phyloP scores from a whole-genome alignment of 208 protist species.

The Angomonas ambiguus region DNA sequence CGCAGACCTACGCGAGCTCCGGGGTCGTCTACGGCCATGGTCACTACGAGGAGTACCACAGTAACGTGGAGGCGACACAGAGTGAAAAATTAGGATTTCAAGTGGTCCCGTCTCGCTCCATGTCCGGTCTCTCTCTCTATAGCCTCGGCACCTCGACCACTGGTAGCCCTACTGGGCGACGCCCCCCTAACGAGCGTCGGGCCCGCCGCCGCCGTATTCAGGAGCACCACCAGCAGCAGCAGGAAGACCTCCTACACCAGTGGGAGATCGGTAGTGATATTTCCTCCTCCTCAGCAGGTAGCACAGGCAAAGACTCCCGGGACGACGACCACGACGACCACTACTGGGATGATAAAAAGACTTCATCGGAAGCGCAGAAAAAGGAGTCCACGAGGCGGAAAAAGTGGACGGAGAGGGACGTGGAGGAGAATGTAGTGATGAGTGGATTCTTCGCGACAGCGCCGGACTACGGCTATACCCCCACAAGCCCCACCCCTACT shows the following conservation, averaged over 20 bases:
- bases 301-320: neutral
- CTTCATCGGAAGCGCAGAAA: neutral
- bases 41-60: constrained; percentile 5
- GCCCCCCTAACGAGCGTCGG: neutral
- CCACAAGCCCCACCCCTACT: no score
- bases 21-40: constrained; percentile 23
- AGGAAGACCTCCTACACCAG: neutral
- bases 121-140: neutral
- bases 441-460: constrained; percentile 10
- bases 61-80: neutral
- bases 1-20: constrained; percentile 14
- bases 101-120: neutral
- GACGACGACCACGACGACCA: neutral
- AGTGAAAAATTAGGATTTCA: neutral
- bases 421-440: constrained; percentile 11
- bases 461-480: neutral
- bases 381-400: neutral
- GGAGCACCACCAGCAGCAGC: neutral
- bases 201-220: neutral
- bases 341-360: neutral
- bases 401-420: neutral
- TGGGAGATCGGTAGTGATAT: neutral
- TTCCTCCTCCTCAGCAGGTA: neutral
- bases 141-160: neutral
- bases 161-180: neutral